Conservation (phyloP, 192 early-diverging fungal species). For the Umbelopsis ramanniana region DNA sequence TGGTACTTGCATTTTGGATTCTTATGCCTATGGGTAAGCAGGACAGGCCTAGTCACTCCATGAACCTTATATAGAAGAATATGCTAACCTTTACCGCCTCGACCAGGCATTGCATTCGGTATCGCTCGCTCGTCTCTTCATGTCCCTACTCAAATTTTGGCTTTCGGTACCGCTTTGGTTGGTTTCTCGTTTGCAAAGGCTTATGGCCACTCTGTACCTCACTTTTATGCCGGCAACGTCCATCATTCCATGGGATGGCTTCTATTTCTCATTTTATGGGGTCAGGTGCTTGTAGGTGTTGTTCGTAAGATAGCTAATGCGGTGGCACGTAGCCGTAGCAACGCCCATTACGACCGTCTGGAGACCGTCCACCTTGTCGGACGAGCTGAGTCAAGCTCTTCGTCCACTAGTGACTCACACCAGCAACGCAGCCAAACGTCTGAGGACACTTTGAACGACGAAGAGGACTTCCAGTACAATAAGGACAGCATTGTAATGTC, state of each 20-base stretch:
- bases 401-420: conserved; percentile 6
- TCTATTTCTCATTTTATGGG: conserved; percentile 33
- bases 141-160: conserved; percentile 34
- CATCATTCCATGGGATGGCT: conserved; percentile 42
- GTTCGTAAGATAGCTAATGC: conserved; percentile 39
- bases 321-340: conserved; percentile 13
- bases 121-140: conserved; percentile 43
- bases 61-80: not conserved
- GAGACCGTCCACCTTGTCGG: conserved; percentile 32
- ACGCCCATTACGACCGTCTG: conserved; percentile 20
- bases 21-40: conserved; percentile 44
- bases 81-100: not conserved
- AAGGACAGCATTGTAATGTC: conserved; percentile 23
- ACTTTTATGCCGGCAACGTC: conserved; percentile 36
- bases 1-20: conserved; percentile 44
- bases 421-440: conserved; percentile 17
- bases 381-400: conserved; percentile 7
- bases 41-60: not conserved
- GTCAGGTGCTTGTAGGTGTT: conserved; percentile 35
- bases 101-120: conserved; percentile 39
- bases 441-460: conserved; percentile 22
- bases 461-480: not conserved
- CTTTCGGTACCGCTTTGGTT: conserved; percentile 28
- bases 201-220: conserved; percentile 38
- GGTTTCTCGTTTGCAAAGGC: conserved; percentile 40